Percentiles rank a stretch among this genome's conserved stretches.
These are phyloP conservation scores for Penicillium sclerotiorum DNA, from an alignment of 2,329 filamentous ascomycete species.

Conservation along the genomic window DNA sequence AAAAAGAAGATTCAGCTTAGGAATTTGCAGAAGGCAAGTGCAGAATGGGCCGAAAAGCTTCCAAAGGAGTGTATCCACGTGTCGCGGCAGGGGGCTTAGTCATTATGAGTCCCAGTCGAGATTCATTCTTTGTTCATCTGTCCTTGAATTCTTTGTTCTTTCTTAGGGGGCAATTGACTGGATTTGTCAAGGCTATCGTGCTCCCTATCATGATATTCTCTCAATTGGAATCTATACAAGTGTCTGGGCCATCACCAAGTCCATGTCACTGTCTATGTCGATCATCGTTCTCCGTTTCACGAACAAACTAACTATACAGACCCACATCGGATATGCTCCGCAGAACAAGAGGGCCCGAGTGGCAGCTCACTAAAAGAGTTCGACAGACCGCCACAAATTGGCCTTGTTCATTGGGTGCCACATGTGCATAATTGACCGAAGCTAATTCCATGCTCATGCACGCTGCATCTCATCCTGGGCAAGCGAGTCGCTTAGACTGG, in stretches of 20 bases:
- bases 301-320: neutral
- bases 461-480: conserved; percentile 6
- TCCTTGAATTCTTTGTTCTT: neutral
- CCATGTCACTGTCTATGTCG: neutral
- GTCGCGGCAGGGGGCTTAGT: conserved; percentile 2
- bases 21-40: neutral
- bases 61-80: neutral
- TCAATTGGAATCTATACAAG: neutral
- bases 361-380: neutral
- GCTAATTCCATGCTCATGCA: conserved; percentile 5
- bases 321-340: conserved; percentile 16
- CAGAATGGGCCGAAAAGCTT: neutral
- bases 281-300: conserved; percentile 1
- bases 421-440: neutral
- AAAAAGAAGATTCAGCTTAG: neutral
- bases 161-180: neutral
- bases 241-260: no score
- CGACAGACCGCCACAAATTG: conserved; percentile 7
- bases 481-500: conserved; percentile 35
- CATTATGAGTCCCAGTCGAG: neutral
- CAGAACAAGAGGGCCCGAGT: neutral
- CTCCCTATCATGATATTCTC: neutral
- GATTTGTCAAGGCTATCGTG: neutral
- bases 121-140: neutral
- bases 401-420: conserved; percentile 1